phyloP scores from a whole-genome alignment of 2,329 filamentous ascomycete genomes.

The Penicillium hordei region DNA sequence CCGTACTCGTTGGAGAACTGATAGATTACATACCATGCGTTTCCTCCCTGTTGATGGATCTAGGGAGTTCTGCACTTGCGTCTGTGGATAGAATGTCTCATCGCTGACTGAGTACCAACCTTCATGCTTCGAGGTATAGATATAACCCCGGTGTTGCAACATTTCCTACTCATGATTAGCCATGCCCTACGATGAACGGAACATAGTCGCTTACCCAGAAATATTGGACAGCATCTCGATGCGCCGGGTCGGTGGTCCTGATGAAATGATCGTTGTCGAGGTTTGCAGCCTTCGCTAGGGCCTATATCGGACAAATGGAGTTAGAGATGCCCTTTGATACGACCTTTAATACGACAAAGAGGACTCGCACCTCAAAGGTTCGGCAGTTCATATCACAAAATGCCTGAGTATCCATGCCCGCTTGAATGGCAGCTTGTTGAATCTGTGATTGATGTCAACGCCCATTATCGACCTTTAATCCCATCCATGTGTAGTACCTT shows the following conservation, averaged over 20 bases:
- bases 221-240: slow-evolving; percentile 80
- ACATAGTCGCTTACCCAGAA: slow-evolving; percentile 65
- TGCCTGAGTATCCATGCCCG: slow-evolving; percentile 70
- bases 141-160: slow-evolving; percentile 70
- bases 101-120: slow-evolving; percentile 98
- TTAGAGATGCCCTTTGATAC: neutral
- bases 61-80: slow-evolving; percentile 69
- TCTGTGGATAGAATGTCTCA: slow-evolving; percentile 89
- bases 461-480: neutral
- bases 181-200: neutral
- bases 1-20: neutral
- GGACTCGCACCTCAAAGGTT: slow-evolving; percentile 63
- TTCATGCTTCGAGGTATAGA: slow-evolving; percentile 82
- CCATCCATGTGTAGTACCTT: slow-evolving; percentile 54
- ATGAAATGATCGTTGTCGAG: slow-evolving; percentile 85
- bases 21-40: slow-evolving; percentile 59
- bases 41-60: slow-evolving; percentile 80
- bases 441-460: slow-evolving; percentile 52
- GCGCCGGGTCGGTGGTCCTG: slow-evolving; percentile 80
- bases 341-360: neutral
- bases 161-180: slow-evolving; percentile 51
- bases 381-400: slow-evolving; percentile 84
- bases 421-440: slow-evolving; percentile 75
- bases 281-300: slow-evolving; percentile 67
- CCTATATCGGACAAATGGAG: slow-evolving; percentile 34